Conservation (phyloP, 2,329 filamentous ascomycete genomes). For the Aspergillus candidus region DNA sequence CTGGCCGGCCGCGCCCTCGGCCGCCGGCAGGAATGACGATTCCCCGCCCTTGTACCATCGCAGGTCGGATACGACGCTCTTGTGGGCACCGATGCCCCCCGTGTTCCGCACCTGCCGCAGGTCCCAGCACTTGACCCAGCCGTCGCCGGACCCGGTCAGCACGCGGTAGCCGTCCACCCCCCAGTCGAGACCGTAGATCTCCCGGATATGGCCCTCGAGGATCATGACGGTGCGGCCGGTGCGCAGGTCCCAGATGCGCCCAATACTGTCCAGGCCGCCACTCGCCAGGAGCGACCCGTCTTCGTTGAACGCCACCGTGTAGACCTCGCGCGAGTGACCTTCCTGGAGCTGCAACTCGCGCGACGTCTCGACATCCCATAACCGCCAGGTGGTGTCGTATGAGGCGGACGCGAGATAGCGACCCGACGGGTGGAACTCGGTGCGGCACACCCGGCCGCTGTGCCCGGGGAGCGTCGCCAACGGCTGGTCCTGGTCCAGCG, state of each 20-base stretch:
- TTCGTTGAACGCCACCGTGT: conserved; percentile 78
- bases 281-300: conserved; percentile 88
- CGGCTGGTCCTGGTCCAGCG: conserved; percentile 76
- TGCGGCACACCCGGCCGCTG: conserved; percentile 76
- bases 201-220: conserved; percentile 84
- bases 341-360: conserved; percentile 84
- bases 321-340: conserved; percentile 90
- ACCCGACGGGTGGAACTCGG: conserved; percentile 92
- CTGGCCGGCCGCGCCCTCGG: conserved; percentile 59
- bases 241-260: conserved; percentile 88
- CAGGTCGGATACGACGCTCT: conserved; percentile 84
- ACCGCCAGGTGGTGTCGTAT: conserved; percentile 91
- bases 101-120: conserved; percentile 78
- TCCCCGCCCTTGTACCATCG: conserved; percentile 89
- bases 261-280: conserved; percentile 90
- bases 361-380: conserved; percentile 88
- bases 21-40: conserved; percentile 57
- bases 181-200: conserved; percentile 93
- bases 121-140: conserved; percentile 98
- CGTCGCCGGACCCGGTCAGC: conserved; percentile 85
- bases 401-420: conserved; percentile 86
- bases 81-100: conserved; percentile 84
- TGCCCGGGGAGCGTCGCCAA: conserved; percentile 78
- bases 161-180: conserved; percentile 84
- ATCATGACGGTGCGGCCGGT: conserved; percentile 95